Percentiles rank a stretch among this genome's conserved stretches.
phyloP scores from a whole-genome alignment of 2,329 filamentous ascomycete genomes.

The Corynespora cassiicola region DNA sequence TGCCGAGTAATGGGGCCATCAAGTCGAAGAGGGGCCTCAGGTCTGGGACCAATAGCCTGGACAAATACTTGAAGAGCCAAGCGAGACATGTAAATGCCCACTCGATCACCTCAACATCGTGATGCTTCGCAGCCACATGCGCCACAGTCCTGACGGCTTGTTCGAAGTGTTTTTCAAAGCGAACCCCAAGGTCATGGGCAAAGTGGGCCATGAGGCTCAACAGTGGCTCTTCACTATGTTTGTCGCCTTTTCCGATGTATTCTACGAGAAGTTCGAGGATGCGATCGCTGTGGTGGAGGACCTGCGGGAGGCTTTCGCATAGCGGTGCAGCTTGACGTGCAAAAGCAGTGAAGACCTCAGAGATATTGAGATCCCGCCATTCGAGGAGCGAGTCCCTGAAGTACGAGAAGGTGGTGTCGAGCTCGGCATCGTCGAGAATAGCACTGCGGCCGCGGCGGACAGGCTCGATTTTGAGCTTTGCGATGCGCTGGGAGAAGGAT shows the following conservation, averaged over 20 bases:
- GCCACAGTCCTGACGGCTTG: conserved; percentile 77
- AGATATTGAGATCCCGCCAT: conserved; percentile 92
- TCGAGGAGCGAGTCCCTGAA: conserved; percentile 82
- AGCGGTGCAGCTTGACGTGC: conserved; percentile 75
- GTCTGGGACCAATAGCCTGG: conserved; percentile 83
- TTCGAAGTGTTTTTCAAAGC: conserved; percentile 89
- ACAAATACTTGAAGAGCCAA: conserved; percentile 97
- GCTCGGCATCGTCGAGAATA: conserved; percentile 80
- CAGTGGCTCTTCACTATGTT: conserved; percentile 82
- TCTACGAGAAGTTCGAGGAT: conserved; percentile 80
- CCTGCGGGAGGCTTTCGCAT: conserved; percentile 88
- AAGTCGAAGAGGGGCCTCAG: conserved; percentile 83
- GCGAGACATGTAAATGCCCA: conserved; percentile 95
- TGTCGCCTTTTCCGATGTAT: conserved; percentile 79
- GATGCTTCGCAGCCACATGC: conserved; percentile 76
- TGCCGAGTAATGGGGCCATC: conserved; percentile 84
- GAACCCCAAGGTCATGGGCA: conserved; percentile 86
- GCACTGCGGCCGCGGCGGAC: conserved; percentile 87
- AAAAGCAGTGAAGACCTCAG: conserved; percentile 80
- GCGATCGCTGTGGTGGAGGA: conserved; percentile 86
- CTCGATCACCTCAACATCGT: conserved; percentile 89
- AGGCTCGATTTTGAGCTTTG: conserved; percentile 91
- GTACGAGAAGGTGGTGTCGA: conserved; percentile 81
- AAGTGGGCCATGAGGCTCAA: conserved; percentile 89
- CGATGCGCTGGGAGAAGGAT: conserved; percentile 87